Evolutionary conservation across 371 early-diverging fungal genomes (phyloP).

Genomic region (Mucor ambiguus): DNA sequence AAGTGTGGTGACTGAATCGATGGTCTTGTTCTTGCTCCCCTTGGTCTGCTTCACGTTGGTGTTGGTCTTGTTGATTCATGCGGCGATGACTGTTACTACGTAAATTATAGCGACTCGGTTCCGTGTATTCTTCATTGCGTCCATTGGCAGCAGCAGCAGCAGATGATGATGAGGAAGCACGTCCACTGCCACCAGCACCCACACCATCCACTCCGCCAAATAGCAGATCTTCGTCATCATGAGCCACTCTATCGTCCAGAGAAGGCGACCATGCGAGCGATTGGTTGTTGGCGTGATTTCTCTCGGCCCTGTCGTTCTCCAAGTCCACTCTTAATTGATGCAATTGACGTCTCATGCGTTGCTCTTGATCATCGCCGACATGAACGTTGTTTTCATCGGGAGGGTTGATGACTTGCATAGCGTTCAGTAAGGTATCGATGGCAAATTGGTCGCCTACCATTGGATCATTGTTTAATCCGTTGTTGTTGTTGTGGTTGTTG

Average conservation of each 20-base stretch:
- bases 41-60: neutral
- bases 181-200: neutral
- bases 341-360: conserved; percentile 13
- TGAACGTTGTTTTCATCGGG: conserved; percentile 8
- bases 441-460: conserved; percentile 27
- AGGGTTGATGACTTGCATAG: conserved; percentile 28
- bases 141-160: neutral
- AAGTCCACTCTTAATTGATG: conserved; percentile 6
- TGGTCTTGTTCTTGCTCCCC: neutral
- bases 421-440: conserved; percentile 27
- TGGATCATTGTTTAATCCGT: neutral
- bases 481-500: conserved; percentile 2
- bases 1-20: neutral
- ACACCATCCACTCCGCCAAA: conserved; percentile 6
- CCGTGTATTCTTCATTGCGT: neutral
- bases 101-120: neutral
- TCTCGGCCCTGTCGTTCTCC: conserved; percentile 12
- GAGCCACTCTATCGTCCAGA: neutral
- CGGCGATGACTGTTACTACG: neutral
- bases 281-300: neutral
- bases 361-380: conserved; percentile 3
- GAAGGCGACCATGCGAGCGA: conserved; percentile 6
- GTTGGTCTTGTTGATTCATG: neutral
- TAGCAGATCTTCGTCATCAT: conserved; percentile 6
- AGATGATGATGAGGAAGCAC: neutral